These are phyloP conservation scores for Penicillium fuscoglaucum DNA, from an alignment of 2,329 filamentous ascomycete genomes.

Conservation along the genomic window DNA sequence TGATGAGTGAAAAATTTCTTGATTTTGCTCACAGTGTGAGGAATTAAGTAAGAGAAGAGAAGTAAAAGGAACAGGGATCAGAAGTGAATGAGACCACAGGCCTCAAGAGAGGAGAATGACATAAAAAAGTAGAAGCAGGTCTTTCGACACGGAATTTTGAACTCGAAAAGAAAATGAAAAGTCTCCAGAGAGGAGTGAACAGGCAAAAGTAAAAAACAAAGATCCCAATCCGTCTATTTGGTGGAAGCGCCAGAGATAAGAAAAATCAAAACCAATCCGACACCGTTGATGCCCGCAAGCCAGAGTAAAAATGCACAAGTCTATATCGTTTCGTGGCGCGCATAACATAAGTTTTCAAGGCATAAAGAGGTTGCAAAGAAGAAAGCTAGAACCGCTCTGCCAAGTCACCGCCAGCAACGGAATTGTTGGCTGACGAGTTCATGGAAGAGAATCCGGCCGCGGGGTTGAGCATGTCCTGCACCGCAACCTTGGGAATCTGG, in stretches of 20 bases:
- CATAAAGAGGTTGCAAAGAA: slow-evolving; percentile 9
- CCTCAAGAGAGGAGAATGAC: slow-evolving; percentile 26
- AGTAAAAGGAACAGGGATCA: slow-evolving; percentile 11
- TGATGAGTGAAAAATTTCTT: slow-evolving; percentile 12
- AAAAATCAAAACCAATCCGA: slow-evolving; percentile 29
- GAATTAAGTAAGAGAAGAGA: slow-evolving; percentile 19
- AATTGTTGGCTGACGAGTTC: slow-evolving; percentile 74
- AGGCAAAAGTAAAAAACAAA: slow-evolving; percentile 14
- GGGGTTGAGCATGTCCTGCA: slow-evolving; percentile 77
- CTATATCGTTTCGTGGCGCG: slow-evolving; percentile 43
- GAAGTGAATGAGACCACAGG: slow-evolving; percentile 25
- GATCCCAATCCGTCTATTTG: slow-evolving; percentile 25
- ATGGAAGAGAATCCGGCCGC: slow-evolving; percentile 69
- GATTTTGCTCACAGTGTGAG: slow-evolving; percentile 18
- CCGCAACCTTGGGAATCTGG: slow-evolving; percentile 81
- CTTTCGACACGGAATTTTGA: slow-evolving; percentile 21
- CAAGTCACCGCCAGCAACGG: slow-evolving; percentile 71
- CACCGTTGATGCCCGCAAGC: slow-evolving; percentile 41
- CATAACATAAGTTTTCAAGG: slow-evolving; percentile 29
- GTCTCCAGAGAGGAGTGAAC: slow-evolving; percentile 9
- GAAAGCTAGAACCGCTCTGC: slow-evolving; percentile 53
- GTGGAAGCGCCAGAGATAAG: slow-evolving; percentile 23
- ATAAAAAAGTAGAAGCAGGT: slow-evolving; percentile 11
- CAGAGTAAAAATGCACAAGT: slow-evolving; percentile 41
- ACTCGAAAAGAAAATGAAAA: slow-evolving; percentile 11